These are phyloP conservation scores for Colletotrichum magnum DNA, from an alignment of 2,329 filamentous ascomycete species.

Conservation along the genomic window DNA sequence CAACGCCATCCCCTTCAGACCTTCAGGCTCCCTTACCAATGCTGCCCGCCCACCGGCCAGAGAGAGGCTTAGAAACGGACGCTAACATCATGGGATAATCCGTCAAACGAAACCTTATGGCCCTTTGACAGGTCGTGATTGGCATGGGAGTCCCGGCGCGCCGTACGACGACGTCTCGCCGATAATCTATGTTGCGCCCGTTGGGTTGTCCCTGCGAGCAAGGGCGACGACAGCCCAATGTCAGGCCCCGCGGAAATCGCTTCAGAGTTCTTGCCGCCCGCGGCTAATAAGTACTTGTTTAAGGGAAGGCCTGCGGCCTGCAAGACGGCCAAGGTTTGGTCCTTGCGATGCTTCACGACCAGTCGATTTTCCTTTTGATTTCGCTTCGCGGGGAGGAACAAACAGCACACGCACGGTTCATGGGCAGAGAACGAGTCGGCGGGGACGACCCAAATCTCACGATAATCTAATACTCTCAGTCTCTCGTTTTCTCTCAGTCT, in stretches of 20 bases:
- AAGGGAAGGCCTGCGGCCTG: too few species aligned
- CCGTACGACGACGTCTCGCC: slow-evolving; percentile 12
- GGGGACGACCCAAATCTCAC: slow-evolving; percentile 17
- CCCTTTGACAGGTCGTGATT: slow-evolving; percentile 5
- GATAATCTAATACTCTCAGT: background rate
- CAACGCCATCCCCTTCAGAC: background rate
- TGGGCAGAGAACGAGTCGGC: slow-evolving; percentile 13
- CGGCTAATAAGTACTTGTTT: slow-evolving; percentile 11
- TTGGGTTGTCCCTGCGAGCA: slow-evolving; percentile 14
- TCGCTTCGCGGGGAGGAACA: background rate
- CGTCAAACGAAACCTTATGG: too few species aligned
- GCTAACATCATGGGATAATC: background rate
- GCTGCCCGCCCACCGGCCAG: too few species aligned
- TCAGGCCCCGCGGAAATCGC: slow-evolving; percentile 8
- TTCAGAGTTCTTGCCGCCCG: slow-evolving; percentile 10
- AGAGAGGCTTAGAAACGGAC: slow-evolving; percentile 2
- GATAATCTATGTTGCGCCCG: background rate
- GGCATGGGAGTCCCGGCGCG: slow-evolving; percentile 21
- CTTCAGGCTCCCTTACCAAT: background rate
- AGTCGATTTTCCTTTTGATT: background rate
- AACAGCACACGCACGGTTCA: background rate
- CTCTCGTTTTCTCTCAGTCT: too few species aligned
- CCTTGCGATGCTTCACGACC: background rate
- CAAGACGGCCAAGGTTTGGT: background rate
- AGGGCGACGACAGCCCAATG: background rate